Percentiles rank a stretch among this genome's conserved stretches.
Evolutionary conservation across 2,329 filamentous ascomycete species (phyloP).

Genomic region (Colletotrichum falcatum): DNA sequence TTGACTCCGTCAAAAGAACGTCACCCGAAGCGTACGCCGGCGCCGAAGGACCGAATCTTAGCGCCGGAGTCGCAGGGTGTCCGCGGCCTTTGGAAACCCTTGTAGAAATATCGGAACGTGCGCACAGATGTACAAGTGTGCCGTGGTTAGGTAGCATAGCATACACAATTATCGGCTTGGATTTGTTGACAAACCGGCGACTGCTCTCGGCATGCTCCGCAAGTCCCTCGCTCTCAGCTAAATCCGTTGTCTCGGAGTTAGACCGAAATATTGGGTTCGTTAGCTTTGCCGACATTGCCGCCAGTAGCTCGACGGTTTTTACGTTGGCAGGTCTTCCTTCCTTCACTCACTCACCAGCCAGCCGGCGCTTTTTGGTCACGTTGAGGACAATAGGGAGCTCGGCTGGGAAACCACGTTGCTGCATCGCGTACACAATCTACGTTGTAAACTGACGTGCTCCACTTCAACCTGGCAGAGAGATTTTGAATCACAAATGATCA

Average conservation of each 20-base stretch:
- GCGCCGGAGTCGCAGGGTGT: conserved; percentile 9
- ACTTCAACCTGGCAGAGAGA: conserved; percentile 4
- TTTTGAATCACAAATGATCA: background rate
- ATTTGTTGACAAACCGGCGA: background rate
- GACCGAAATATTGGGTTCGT: background rate
- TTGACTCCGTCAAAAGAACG: background rate
- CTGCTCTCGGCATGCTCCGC: conserved; percentile 12
- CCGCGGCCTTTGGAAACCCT: conserved; percentile 6
- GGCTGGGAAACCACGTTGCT: conserved; percentile 2
- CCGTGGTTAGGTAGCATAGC: no score
- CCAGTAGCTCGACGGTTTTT: background rate
- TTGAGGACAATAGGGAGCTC: background rate
- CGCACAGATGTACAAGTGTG: conserved; percentile 10
- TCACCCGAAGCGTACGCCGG: background rate
- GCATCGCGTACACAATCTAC: conserved; percentile 19
- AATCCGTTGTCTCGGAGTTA: conserved; percentile 8
- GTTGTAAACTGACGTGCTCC: conserved; percentile 6
- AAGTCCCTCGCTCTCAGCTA: background rate
- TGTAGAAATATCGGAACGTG: conserved; percentile 33
- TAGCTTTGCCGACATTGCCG: background rate
- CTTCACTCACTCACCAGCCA: background rate
- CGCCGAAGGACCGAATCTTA: background rate
- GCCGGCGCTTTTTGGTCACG: background rate
- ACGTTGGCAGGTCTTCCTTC: background rate
- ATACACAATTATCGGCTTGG: conserved; percentile 18